Evolutionary conservation across 2,329 filamentous ascomycete genomes (phyloP).

Genomic region (Alternaria metachromatica): DNA sequence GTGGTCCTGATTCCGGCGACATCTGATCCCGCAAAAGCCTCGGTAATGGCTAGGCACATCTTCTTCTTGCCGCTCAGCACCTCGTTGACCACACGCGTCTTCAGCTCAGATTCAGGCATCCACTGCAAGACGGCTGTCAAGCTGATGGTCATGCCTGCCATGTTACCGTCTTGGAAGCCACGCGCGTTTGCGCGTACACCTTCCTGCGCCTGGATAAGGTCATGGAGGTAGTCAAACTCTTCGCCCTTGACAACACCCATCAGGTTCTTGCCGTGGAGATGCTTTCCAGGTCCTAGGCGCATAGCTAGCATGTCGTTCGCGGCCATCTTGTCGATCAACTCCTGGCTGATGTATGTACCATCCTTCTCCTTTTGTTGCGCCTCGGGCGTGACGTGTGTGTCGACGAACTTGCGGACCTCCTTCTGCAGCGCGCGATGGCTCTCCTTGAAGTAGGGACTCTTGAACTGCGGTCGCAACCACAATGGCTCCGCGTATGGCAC

Average conservation of each 20-base stretch:
- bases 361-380: constrained; percentile 77
- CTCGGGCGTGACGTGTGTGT: constrained; percentile 74
- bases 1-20: constrained; percentile 82
- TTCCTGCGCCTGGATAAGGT: constrained; percentile 78
- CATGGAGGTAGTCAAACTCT: constrained; percentile 88
- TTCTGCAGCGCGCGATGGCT: constrained; percentile 72
- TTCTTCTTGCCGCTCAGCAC: constrained; percentile 83
- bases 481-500: constrained; percentile 87
- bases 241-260: constrained; percentile 74
- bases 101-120: constrained; percentile 70
- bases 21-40: constrained; percentile 85
- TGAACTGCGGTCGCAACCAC: constrained; percentile 80
- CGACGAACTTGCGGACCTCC: constrained; percentile 75
- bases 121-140: constrained; percentile 82
- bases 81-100: constrained; percentile 72
- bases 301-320: constrained; percentile 76
- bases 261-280: constrained; percentile 74
- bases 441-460: constrained; percentile 80
- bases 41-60: constrained; percentile 86
- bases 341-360: constrained; percentile 72
- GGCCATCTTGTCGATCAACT: constrained; percentile 81
- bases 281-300: constrained; percentile 82
- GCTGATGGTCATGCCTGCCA: constrained; percentile 85
- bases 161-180: constrained; percentile 86
- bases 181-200: constrained; percentile 72